Evolutionary conservation across 2,329 filamentous ascomycete genomes (phyloP), one percentile per base, ranked within the genome.

Genomic region (Tolypocladium inflatum): DNA sequence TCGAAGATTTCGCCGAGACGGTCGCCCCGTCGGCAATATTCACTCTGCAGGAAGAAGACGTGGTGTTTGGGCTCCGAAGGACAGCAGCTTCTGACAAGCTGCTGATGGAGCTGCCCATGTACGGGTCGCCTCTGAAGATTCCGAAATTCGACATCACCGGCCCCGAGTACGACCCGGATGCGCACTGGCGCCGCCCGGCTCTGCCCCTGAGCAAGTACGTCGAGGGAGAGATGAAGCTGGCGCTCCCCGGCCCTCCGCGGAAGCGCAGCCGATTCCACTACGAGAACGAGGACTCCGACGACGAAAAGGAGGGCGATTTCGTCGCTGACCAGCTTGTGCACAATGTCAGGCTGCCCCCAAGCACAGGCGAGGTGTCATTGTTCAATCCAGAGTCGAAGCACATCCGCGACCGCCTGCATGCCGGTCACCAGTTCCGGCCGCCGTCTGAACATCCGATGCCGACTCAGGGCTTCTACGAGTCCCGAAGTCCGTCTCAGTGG

Each of bases 391-490:
- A 96, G 60, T 93, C 95, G 76, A 95, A 93, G 71, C 82, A 87
- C 57, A 91, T 97, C 45, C 85, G 93, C 58, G 93, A 97, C 68
- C 83, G 94, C 19, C 82, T 99, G 6, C 91, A 97, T 69, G 90
- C 91, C 11, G 89, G 90, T 10, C 92, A 97, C 71, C 90, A 93
- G 61, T 97, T 99, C 77, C 83, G 92, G 57, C 94, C 94, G 19
- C 94, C 94, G 0, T 91, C 90, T 0, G 93, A 97, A 70, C 87
- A 91, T 69, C 83, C 85, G 0, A 97, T 97, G 92, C 94, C 94
- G 1, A 83, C 87, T 1, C 88, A 93, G 64, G 85, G 82, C 56
- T 99, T 97, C 74, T 97, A 96, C 67, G 93, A 99, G 71, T 88
- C 84, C 61, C 83, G 94, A 43, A 85, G 81, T 56, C 87, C 91